A percentile compares a stretch with the other conserved stretches of the same genome.
phyloP scores from a whole-genome alignment of 2,329 filamentous ascomycete species.

The Stemphylium beticola region DNA sequence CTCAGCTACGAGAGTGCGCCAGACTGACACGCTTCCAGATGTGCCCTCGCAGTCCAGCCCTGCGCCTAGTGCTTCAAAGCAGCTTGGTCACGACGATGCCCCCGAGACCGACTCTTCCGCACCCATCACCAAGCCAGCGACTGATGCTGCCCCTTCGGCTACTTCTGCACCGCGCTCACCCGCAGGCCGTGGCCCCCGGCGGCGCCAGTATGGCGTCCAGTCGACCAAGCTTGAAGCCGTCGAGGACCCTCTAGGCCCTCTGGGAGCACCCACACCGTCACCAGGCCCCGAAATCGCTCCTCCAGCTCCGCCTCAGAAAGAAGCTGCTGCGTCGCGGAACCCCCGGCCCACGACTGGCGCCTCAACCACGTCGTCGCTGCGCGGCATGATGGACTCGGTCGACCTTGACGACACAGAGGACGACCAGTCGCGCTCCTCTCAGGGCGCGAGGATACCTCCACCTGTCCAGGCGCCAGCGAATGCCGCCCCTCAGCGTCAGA shows the following conservation, averaged over 20 bases:
- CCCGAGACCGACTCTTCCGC: slow-evolving; percentile 34
- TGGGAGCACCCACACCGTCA: slow-evolving; percentile 69
- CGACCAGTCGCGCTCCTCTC: slow-evolving; percentile 50
- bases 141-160: slow-evolving; percentile 42
- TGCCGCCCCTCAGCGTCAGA: slow-evolving; percentile 57
- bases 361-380: slow-evolving; percentile 57
- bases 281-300: slow-evolving; percentile 65
- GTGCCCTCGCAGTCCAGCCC: slow-evolving; percentile 55
- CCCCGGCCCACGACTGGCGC: slow-evolving; percentile 60
- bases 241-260: slow-evolving; percentile 75
- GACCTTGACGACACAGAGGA: slow-evolving; percentile 72
- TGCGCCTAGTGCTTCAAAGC: slow-evolving; percentile 49
- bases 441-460: slow-evolving; percentile 68
- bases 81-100: slow-evolving; percentile 45
- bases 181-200: slow-evolving; percentile 57
- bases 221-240: slow-evolving; percentile 79
- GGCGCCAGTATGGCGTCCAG: slow-evolving; percentile 71
- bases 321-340: slow-evolving; percentile 59
- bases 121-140: slow-evolving; percentile 23
- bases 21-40: slow-evolving; percentile 45
- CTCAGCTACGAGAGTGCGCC: neutral
- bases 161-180: slow-evolving; percentile 56
- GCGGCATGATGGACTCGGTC: slow-evolving; percentile 67
- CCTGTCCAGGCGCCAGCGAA: slow-evolving; percentile 62
- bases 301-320: slow-evolving; percentile 70